Evolutionary conservation across 176 grass and related monocot species (phyloP).

Genomic region (Oryza meridionalis): DNA sequence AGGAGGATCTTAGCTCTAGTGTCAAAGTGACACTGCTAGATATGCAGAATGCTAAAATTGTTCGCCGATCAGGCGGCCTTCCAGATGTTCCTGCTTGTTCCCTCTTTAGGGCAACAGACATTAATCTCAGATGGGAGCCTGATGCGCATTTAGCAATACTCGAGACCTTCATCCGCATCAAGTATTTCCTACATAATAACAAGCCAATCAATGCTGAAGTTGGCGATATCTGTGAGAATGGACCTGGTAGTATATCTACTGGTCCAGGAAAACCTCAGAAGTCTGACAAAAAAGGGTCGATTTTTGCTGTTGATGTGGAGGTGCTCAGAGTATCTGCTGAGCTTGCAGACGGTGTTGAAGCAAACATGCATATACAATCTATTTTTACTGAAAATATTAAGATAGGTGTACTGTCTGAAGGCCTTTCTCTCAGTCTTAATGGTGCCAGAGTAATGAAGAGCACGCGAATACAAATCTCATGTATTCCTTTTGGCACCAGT

Average conservation of each 20-base stretch:
- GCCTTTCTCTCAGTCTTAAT: slow-evolving; percentile 86
- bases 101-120: slow-evolving; percentile 87
- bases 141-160: slow-evolving; percentile 85
- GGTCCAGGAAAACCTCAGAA: slow-evolving; percentile 56
- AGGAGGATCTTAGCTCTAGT: slow-evolving; percentile 60
- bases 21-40: slow-evolving; percentile 89
- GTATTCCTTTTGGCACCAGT: slow-evolving; percentile 63
- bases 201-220: slow-evolving; percentile 49
- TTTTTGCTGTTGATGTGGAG: slow-evolving; percentile 94
- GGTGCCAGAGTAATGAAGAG: slow-evolving; percentile 90
- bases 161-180: slow-evolving; percentile 73
- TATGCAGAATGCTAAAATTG: slow-evolving; percentile 96
- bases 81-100: slow-evolving; percentile 75
- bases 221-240: slow-evolving; percentile 46
- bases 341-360: slow-evolving; percentile 92
- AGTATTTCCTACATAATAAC: slow-evolving; percentile 61
- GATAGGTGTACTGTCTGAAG: slow-evolving; percentile 92
- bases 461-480: slow-evolving; percentile 88
- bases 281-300: slow-evolving; percentile 62
- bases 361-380: slow-evolving; percentile 84
- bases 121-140: slow-evolving; percentile 90
- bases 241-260: slow-evolving; percentile 38
- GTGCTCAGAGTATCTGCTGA: slow-evolving; percentile 81
- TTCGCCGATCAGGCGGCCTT: slow-evolving; percentile 68
- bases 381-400: slow-evolving; percentile 98